phyloP scores from a whole-genome alignment of 1,284 basidiomycete species.

The Moesziomyces sp. region DNA sequence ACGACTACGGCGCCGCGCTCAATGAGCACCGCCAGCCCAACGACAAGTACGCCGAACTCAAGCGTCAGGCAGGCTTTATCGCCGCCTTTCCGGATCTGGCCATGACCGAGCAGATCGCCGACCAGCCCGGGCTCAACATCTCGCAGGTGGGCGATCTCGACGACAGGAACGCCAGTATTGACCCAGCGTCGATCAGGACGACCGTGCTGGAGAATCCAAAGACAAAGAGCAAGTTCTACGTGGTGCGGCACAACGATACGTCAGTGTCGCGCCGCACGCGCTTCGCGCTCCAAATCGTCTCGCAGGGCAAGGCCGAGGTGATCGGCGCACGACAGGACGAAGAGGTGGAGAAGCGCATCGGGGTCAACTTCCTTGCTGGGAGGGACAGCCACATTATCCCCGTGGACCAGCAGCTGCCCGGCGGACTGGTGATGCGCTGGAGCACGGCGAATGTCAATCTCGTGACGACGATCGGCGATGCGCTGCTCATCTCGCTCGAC shows the following conservation, averaged over 20 bases:
- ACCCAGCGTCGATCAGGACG: slow-evolving; percentile 12
- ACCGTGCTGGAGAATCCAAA: slow-evolving; percentile 39
- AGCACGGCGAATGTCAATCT: slow-evolving; percentile 71
- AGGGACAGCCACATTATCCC: slow-evolving; percentile 41
- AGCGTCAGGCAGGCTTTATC: slow-evolving; percentile 46
- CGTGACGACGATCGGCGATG: slow-evolving; percentile 48
- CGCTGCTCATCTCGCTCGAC: slow-evolving; percentile 22
- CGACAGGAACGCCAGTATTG: slow-evolving; percentile 1
- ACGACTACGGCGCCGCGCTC: slow-evolving; percentile 66
- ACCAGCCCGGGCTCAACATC: slow-evolving; percentile 26
- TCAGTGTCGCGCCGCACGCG: slow-evolving; percentile 32
- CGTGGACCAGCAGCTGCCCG: slow-evolving; percentile 36
- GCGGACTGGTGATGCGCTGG: slow-evolving; percentile 69
- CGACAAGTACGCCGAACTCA: slow-evolving; percentile 50
- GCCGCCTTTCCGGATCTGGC: slow-evolving; percentile 50
- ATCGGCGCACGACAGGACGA: slow-evolving; percentile 8
- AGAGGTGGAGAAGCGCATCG: slow-evolving; percentile 1
- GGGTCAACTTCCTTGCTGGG: slow-evolving; percentile 26
- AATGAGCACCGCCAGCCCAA: slow-evolving; percentile 45
- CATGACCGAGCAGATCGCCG: slow-evolving; percentile 30
- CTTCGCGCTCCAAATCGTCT: slow-evolving; percentile 34
- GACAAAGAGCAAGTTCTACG: slow-evolving; percentile 72
- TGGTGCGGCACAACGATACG: slow-evolving; percentile 73
- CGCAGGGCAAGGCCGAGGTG: slow-evolving; percentile 26
- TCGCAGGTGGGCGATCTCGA: slow-evolving; percentile 21